Percentiles rank a stretch among this genome's conserved stretches.
Conservation (phyloP, 2,329 filamentous ascomycete genomes). For the Colletotrichum sp. region DNA sequence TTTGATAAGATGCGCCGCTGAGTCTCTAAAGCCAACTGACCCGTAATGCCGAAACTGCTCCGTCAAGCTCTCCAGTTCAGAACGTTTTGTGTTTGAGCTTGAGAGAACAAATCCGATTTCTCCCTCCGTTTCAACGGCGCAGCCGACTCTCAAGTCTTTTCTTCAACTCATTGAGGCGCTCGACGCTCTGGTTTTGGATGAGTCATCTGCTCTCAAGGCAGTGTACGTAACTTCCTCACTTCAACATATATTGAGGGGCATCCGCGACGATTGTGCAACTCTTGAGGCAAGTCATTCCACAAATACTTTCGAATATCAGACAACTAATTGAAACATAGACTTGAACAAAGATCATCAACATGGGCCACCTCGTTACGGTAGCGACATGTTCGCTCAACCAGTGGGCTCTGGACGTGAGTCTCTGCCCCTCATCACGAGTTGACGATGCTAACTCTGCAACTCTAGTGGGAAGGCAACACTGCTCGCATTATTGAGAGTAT, state of each 20-base stretch:
- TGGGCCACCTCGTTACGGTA: constrained; percentile 32
- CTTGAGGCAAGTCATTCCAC: neutral
- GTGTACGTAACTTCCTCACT: neutral
- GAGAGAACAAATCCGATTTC: neutral
- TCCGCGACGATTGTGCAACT: neutral
- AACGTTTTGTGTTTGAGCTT: neutral
- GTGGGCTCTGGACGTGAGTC: constrained; percentile 50
- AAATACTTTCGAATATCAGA: neutral
- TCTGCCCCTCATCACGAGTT: neutral
- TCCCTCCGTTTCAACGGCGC: neutral
- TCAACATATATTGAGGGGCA: neutral
- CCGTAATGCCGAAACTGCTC: neutral
- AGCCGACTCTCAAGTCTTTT: neutral
- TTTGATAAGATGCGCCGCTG: neutral
- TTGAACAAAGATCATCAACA: neutral
- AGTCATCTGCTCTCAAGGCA: constrained; percentile 1
- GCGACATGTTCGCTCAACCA: constrained; percentile 42
- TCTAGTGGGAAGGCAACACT: constrained; percentile 55
- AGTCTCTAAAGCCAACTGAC: neutral
- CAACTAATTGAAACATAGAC: neutral
- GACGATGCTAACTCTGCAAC: neutral
- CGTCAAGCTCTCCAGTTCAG: neutral
- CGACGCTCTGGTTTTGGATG: neutral
- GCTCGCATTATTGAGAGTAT: constrained; percentile 67
- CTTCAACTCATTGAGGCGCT: neutral